Conservation (phyloP, 352 stramenopile species). For the Phytophthora capsici region DNA sequence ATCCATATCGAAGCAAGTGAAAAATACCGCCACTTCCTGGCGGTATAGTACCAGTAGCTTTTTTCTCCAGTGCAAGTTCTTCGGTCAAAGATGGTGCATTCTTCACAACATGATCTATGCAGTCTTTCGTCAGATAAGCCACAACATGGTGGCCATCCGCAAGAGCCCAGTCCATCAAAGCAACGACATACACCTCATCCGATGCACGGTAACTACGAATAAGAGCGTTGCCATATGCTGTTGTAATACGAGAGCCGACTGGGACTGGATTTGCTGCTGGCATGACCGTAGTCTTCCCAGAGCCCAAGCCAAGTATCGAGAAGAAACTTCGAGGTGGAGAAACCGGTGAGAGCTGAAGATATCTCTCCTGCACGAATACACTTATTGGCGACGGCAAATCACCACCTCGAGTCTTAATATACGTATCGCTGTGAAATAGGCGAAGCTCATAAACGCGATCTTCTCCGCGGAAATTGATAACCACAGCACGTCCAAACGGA, state of each 20-base stretch:
- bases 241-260: constrained; percentile 52
- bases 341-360: constrained; percentile 50
- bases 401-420: constrained; percentile 35
- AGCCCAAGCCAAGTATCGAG: constrained; percentile 59
- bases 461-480: constrained; percentile 63
- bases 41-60: constrained; percentile 9
- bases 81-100: constrained; percentile 40
- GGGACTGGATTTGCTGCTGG: constrained; percentile 17
- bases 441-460: constrained; percentile 78
- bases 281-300: constrained; percentile 10
- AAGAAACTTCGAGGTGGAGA: constrained; percentile 78
- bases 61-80: constrained; percentile 15
- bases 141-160: constrained; percentile 43
- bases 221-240: constrained; percentile 65
- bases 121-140: constrained; percentile 58
- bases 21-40: constrained; percentile 69
- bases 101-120: constrained; percentile 37
- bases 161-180: constrained; percentile 58
- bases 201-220: constrained; percentile 48
- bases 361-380: constrained; percentile 64
- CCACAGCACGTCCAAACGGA: constrained; percentile 72
- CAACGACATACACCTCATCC: constrained; percentile 36
- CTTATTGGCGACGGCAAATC: constrained; percentile 15
- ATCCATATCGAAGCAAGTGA: constrained; percentile 65
- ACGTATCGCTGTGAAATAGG: constrained; percentile 51